Conservation (phyloP, 2,329 filamentous ascomycete genomes). For the Paecilomyces variotii region DNA sequence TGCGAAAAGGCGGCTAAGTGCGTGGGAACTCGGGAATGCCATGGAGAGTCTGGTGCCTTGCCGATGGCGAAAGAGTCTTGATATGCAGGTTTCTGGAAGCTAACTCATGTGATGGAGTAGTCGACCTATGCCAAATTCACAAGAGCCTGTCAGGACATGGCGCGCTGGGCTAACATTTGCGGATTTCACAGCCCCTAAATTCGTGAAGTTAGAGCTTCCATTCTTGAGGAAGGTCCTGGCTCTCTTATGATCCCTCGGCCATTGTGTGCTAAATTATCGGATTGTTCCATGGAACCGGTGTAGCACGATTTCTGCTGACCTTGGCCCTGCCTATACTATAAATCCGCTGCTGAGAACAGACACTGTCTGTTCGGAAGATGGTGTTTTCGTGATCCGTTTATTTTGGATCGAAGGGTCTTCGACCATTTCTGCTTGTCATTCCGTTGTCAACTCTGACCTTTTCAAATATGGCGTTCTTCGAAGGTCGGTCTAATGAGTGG, state of each 20-base stretch:
- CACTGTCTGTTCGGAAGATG: background rate
- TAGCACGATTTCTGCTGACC: background rate
- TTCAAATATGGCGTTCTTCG: conserved; percentile 16
- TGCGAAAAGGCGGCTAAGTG: conserved; percentile 39
- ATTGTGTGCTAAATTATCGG: background rate
- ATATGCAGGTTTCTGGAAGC: background rate
- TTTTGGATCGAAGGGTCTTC: conserved; percentile 14
- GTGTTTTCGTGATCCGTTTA: background rate
- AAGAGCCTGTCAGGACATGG: background rate
- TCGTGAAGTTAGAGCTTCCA: background rate
- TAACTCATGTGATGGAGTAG: background rate
- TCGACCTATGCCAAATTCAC: background rate
- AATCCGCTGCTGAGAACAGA: background rate
- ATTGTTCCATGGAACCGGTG: background rate
- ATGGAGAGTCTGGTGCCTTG: background rate
- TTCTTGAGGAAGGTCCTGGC: background rate
- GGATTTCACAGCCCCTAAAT: background rate
- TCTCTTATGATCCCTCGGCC: too few species aligned
- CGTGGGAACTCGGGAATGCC: background rate
- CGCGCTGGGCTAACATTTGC: background rate
- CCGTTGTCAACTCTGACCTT: conserved; percentile 3
- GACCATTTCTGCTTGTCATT: conserved; percentile 5
- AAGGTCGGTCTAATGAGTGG: conserved; percentile 13
- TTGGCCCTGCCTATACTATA: background rate
- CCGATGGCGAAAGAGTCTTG: background rate